phyloP scores from a whole-genome alignment of 2,329 filamentous ascomycete species.

The Didymellaceae sp. region DNA sequence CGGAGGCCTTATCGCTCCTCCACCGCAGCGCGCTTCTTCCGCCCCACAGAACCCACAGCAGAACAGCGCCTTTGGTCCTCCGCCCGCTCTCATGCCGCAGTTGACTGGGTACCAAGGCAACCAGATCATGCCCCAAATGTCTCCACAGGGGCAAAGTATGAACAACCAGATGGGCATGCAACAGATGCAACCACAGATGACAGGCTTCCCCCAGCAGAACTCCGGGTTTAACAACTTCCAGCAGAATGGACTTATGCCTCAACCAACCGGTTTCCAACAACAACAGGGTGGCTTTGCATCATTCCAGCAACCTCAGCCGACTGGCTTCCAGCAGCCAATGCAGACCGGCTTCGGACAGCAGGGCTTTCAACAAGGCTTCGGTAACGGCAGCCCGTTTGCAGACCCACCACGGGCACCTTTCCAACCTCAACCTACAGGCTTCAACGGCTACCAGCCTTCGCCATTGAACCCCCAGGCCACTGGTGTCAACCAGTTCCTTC shows the following conservation, averaged over 20 bases:
- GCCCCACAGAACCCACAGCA: constrained; percentile 78
- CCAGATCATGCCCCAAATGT: constrained; percentile 64
- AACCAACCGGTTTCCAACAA: constrained; percentile 54
- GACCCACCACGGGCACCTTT: constrained; percentile 59
- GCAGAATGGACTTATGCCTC: constrained; percentile 48
- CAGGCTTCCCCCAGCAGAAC: constrained; percentile 49
- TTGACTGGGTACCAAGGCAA: constrained; percentile 71
- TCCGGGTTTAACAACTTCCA: constrained; percentile 39
- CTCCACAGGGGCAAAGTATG: constrained; percentile 77
- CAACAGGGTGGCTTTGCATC: constrained; percentile 48
- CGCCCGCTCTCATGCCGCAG: constrained; percentile 81
- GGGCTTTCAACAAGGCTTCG: constrained; percentile 51
- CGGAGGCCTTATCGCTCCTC: constrained; percentile 74
- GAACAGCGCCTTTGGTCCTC: constrained; percentile 71
- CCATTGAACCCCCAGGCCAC: constrained; percentile 61
- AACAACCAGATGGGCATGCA: constrained; percentile 65
- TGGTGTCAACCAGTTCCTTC: constrained; percentile 57
- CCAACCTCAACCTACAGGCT: constrained; percentile 53
- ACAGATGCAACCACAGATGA: constrained; percentile 46
- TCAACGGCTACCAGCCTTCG: constrained; percentile 41
- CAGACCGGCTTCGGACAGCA: constrained; percentile 51
- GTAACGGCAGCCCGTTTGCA: constrained; percentile 58
- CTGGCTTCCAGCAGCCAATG: constrained; percentile 52
- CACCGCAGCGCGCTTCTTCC: constrained; percentile 81
- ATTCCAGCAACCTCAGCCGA: constrained; percentile 56